Evolutionary conservation across 345 rosid species (phyloP).

Genomic region (Lenwebbia sp.): DNA sequence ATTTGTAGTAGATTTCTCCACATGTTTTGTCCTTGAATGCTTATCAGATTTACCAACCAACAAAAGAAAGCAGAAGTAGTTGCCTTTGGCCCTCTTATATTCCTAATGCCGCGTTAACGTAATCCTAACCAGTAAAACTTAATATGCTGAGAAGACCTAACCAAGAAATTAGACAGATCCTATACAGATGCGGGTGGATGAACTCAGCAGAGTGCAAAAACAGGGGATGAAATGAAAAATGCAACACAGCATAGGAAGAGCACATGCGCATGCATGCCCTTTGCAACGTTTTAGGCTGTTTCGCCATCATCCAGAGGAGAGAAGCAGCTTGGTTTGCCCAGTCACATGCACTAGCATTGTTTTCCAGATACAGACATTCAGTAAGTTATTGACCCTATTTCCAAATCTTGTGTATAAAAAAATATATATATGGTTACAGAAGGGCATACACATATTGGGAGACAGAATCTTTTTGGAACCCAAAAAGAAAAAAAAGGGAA

Average conservation of each 20-base stretch:
- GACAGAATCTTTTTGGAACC: background rate
- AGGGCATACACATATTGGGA: background rate
- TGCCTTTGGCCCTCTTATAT: background rate
- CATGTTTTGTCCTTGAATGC: background rate
- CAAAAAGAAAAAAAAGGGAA: background rate
- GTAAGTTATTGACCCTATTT: constrained; percentile 1
- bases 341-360: constrained; percentile 12
- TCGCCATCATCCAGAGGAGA: background rate
- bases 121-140: background rate
- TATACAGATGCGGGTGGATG: background rate
- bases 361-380: constrained; percentile 27
- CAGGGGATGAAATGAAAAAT: background rate
- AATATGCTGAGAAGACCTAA: background rate
- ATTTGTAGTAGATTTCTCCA: background rate
- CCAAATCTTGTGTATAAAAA: constrained; percentile 6
- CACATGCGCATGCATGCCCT: background rate
- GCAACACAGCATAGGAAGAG: background rate
- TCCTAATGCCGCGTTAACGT: background rate
- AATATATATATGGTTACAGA: background rate
- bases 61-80: background rate
- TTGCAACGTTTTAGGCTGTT: background rate
- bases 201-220: background rate
- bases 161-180: background rate
- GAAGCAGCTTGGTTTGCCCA: background rate
- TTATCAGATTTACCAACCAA: background rate